Evolutionary conservation across 176 grass and related monocot species (phyloP).

Genomic region (Musa troglodytarum): DNA sequence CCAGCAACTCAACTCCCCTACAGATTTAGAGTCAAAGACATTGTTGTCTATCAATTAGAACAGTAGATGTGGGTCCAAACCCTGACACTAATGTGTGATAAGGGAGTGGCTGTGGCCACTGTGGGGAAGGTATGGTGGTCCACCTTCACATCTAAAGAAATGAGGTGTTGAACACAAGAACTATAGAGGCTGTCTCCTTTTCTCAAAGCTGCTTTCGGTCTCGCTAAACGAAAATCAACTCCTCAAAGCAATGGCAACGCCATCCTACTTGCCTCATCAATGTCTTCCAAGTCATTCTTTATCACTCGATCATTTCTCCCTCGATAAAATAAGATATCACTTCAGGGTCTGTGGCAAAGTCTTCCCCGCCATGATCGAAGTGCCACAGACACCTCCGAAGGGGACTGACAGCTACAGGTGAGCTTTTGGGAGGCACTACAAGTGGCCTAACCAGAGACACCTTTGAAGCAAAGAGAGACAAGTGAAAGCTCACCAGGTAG

Average conservation of each 20-base stretch:
- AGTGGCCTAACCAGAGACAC: neutral
- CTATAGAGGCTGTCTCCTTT: neutral
- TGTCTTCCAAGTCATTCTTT: neutral
- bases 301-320: slow-evolving; percentile 1
- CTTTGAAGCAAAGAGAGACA: neutral
- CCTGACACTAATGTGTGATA: neutral
- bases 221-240: neutral
- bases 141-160: slow-evolving; percentile 1
- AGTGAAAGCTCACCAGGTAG: neutral
- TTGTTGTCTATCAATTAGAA: neutral
- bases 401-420: neutral
- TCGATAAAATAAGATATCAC: slow-evolving; percentile 11
- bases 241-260: neutral
- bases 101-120: neutral
- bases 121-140: neutral
- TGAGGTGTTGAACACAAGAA: slow-evolving; percentile 7
- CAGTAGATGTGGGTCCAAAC: neutral
- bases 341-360: slow-evolving; percentile 1
- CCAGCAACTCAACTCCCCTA: neutral
- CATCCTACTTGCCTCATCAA: neutral
- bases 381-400: neutral
- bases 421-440: neutral
- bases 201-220: slow-evolving; percentile 7
- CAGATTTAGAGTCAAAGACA: neutral
- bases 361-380: neutral